Base-by-base conservation (phyloP, 2,329 filamentous ascomycete species). In the Metarhizium guizhouense region DNA sequence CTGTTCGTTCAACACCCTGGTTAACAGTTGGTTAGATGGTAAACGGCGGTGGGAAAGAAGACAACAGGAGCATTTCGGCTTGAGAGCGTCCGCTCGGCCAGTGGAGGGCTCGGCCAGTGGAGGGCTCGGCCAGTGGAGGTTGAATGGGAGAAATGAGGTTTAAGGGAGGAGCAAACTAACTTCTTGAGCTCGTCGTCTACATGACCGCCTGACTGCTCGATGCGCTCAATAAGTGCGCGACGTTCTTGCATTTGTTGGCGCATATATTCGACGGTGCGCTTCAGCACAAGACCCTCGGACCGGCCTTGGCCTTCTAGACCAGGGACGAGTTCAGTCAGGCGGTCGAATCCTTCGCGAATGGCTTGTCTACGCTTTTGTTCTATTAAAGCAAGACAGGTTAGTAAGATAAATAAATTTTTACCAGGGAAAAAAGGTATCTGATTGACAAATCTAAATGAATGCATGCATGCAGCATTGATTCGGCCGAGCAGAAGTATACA, bases 331-430 rank as follows among this genome's bases (percentile, higher is more conserved):
- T 85, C 82, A 16, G 88, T 88, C 30, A 96, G 79, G 38, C 85
- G 81, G 69, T 95, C 90, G 68, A 95, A 95, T 56, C 88, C 89
- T 57, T 89, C 84, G 50, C 91, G 81, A 61, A 96, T 95, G 14
- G 87, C 88, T 57, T 75, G 68, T 34, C 75, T 67, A 42, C 75
- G 68, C 61, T 78, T 75, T 62, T 76, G 68, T 65, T 77, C 72
- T 76, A 56, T 47, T 18, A 3, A 29, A 7, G 40, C 10, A 30
- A 29, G 34, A 2, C 5, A 48, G 20, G 10, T 45, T 20, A 45
- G 16, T 45, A 16, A 14, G 16, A 6, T 20, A 51, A 13, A 38
- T 34, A n/a, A 10, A 18, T 36, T 6, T 14, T 4, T 6, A 10
- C 29, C 2, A 14, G 48, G 6, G 48, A 51, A 34, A 6, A 25